A percentile compares a stretch with the other conserved stretches of the same genome.
These are phyloP conservation scores for Pseudogymnoascus sp. DNA, from an alignment of 2,329 filamentous ascomycete genomes.

Conservation along the genomic window DNA sequence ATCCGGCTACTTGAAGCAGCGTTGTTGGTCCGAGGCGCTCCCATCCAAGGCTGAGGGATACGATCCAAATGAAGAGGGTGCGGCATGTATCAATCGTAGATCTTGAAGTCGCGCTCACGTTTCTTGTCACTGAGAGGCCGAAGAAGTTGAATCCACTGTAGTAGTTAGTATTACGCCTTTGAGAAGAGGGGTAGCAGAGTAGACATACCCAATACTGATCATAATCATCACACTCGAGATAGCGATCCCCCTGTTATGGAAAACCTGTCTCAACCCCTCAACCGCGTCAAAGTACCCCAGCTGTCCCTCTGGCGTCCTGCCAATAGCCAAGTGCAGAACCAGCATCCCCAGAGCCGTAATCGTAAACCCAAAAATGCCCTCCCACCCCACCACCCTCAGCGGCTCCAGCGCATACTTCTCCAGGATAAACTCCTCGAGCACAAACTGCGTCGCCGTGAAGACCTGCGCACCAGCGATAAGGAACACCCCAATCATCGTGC, in stretches of 20 bases:
- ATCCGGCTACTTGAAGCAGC: conserved; percentile 87
- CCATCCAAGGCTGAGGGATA: conserved; percentile 88
- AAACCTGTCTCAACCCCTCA: conserved; percentile 79
- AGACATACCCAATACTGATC: conserved; percentile 85
- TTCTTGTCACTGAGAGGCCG: conserved; percentile 83
- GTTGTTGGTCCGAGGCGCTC: conserved; percentile 69
- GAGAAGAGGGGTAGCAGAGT: background rate
- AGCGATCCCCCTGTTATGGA: conserved; percentile 61
- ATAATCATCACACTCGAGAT: conserved; percentile 84
- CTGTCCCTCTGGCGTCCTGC: conserved; percentile 63
- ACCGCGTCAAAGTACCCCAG: conserved; percentile 85
- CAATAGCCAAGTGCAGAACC: conserved; percentile 69
- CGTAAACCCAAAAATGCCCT: conserved; percentile 82
- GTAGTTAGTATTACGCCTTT: conserved; percentile 11
- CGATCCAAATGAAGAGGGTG: conserved; percentile 96
- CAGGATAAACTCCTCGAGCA: conserved; percentile 89
- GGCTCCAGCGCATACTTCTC: conserved; percentile 66
- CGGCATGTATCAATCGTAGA: conserved; percentile 97
- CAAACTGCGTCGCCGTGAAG: conserved; percentile 94
- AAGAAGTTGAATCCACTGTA: conserved; percentile 95
- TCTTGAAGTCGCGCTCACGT: conserved; percentile 82
- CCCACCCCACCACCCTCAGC: conserved; percentile 89
- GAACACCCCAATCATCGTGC: conserved; percentile 74
- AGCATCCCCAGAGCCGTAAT: conserved; percentile 75
- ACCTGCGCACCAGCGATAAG: conserved; percentile 92